Evolutionary conservation across 2,329 filamentous ascomycete species (phyloP).

Genomic region (Cadophora malorum): DNA sequence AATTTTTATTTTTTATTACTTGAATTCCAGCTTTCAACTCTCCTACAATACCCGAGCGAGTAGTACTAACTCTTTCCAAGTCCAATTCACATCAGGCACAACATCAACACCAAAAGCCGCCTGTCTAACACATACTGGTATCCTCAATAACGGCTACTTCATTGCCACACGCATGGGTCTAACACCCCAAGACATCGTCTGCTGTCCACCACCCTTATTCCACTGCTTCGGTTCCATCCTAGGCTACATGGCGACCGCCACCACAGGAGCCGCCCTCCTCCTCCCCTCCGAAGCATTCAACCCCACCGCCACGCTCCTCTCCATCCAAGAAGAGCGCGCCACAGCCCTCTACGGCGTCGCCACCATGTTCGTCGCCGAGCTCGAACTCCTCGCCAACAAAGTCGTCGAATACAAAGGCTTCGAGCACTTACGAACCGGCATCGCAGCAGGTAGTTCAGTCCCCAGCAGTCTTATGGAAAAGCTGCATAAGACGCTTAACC

Average conservation of each 20-base stretch:
- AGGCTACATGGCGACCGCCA: slow-evolving; percentile 95
- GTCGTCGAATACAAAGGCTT: slow-evolving; percentile 57
- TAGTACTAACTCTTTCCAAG: background rate
- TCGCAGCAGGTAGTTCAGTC: slow-evolving; percentile 86
- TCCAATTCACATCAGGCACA: slow-evolving; percentile 86
- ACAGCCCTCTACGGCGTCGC: slow-evolving; percentile 84
- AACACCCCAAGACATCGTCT: slow-evolving; percentile 74
- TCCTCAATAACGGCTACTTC: slow-evolving; percentile 88
- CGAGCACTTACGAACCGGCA: slow-evolving; percentile 79
- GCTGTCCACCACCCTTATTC: slow-evolving; percentile 86
- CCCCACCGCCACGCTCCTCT: slow-evolving; percentile 70
- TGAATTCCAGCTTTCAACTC: too few species aligned
- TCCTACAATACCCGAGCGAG: background rate
- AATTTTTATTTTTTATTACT: background rate
- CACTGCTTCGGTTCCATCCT: slow-evolving; percentile 91
- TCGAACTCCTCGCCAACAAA: slow-evolving; percentile 73
- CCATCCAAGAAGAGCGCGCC: slow-evolving; percentile 56
- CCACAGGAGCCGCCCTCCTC: slow-evolving; percentile 80
- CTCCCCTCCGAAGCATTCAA: slow-evolving; percentile 90
- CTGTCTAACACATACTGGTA: slow-evolving; percentile 82
- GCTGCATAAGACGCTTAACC: slow-evolving; percentile 75
- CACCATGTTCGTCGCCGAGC: slow-evolving; percentile 92
- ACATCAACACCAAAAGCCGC: slow-evolving; percentile 91
- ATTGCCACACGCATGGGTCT: slow-evolving; percentile 89
- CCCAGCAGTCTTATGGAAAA: slow-evolving; percentile 81